phyloP scores from a whole-genome alignment of 257 asterid species.

The Fraxinus quadrangulata region DNA sequence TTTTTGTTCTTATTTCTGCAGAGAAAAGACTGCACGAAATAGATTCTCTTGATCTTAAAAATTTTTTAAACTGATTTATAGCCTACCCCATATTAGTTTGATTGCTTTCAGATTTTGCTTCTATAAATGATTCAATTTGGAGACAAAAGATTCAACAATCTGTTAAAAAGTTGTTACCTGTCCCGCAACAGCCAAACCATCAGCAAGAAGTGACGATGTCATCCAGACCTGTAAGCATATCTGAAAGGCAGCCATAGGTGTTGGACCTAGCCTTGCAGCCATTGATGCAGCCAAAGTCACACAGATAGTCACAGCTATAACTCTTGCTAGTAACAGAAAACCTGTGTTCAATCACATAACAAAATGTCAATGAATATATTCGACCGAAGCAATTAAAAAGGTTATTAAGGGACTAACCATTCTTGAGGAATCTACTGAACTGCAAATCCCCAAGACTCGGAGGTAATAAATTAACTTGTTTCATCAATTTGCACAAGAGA shows the following conservation, averaged over 20 bases:
- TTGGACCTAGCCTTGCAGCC: conserved; percentile 90
- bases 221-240: conserved; percentile 92
- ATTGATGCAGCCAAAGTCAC: conserved; percentile 84
- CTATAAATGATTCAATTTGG: neutral
- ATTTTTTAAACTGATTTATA: neutral
- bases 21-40: too few relatives aligned
- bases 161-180: conserved; percentile 51
- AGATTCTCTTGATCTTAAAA: neutral
- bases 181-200: conserved; percentile 98
- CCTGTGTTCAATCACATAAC: conserved; percentile 39
- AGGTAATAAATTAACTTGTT: conserved; percentile 70
- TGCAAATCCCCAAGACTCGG: conserved; percentile 74
- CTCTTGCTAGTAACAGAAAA: conserved; percentile 66
- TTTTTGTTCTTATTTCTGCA: too few relatives aligned
- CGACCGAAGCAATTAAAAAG: neutral
- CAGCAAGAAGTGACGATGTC: conserved; percentile 91
- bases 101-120: neutral
- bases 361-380: neutral
- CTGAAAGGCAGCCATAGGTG: conserved; percentile 93
- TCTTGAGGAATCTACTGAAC: conserved; percentile 74
- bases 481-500: conserved; percentile 59
- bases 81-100: neutral
- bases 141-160: neutral
- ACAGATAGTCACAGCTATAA: conserved; percentile 83
- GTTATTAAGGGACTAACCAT: conserved; percentile 43